A percentile compares a stretch with the other conserved stretches of the same genome.
Evolutionary conservation across 2,329 filamentous ascomycete species (phyloP).

Genomic region (Fusarium sp.): DNA sequence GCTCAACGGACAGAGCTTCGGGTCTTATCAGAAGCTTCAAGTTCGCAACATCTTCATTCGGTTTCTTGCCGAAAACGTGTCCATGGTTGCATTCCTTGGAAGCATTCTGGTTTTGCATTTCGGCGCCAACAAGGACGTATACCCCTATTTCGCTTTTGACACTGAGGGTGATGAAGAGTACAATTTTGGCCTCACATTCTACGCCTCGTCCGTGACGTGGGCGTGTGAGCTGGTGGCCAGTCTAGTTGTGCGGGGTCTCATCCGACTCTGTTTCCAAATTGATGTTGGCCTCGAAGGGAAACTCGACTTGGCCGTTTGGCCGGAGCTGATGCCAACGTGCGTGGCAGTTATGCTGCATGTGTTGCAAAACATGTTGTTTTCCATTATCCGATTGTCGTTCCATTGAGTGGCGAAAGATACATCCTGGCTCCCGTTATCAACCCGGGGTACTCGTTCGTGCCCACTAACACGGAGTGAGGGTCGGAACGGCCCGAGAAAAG

Average conservation of each 20-base stretch:
- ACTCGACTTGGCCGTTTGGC: slow-evolving; percentile 73
- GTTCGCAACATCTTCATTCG: slow-evolving; percentile 75
- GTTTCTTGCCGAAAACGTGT: slow-evolving; percentile 73
- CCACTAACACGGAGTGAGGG: slow-evolving; percentile 16
- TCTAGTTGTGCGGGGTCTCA: slow-evolving; percentile 67
- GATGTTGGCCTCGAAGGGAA: slow-evolving; percentile 73
- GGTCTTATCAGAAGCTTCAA: slow-evolving; percentile 73
- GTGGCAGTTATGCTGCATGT: slow-evolving; percentile 75
- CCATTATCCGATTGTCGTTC: slow-evolving; percentile 73
- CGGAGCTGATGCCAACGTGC: slow-evolving; percentile 73
- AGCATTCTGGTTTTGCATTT: slow-evolving; percentile 74
- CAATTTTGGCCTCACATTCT: slow-evolving; percentile 72
- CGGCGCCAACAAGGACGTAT: slow-evolving; percentile 73
- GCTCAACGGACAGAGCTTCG: slow-evolving; percentile 69
- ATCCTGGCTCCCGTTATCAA: slow-evolving; percentile 2
- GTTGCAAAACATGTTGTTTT: slow-evolving; percentile 78
- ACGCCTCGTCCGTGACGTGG: slow-evolving; percentile 73
- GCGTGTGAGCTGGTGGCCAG: slow-evolving; percentile 73
- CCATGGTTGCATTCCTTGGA: slow-evolving; percentile 75
- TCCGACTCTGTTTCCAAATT: slow-evolving; percentile 68
- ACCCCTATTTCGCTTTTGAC: slow-evolving; percentile 77
- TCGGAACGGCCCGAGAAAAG: slow-evolving; percentile 43
- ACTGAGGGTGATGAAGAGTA: slow-evolving; percentile 58
- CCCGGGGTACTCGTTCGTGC: slow-evolving; percentile 5
- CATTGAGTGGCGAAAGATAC: slow-evolving; percentile 44